Conservation (phyloP, 139 green algal genomes). For the Chlamydomonas sp. region DNA sequence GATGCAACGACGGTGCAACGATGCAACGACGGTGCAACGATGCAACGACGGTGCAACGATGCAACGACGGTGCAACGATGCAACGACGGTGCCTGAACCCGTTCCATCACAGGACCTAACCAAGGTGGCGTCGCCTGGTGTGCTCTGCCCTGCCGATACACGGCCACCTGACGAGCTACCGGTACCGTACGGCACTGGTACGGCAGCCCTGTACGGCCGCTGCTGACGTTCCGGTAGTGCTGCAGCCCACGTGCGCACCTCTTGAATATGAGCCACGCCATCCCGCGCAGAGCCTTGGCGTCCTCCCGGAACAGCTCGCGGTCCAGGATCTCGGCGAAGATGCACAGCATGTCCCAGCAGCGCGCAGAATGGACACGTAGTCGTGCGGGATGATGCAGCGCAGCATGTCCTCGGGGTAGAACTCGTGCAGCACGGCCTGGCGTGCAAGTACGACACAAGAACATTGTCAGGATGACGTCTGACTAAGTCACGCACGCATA, state of each 20-base stretch:
- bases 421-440: constrained; percentile 1
- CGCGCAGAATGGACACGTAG: constrained; percentile 16
- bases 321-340: constrained; percentile 27
- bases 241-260: neutral
- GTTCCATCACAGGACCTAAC: neutral
- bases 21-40: no score
- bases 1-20: no score
- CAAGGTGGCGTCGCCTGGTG: neutral
- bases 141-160: neutral
- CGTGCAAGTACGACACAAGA: neutral
- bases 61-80: no score
- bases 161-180: no score
- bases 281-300: constrained; percentile 1
- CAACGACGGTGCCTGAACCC: no score
- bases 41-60: no score
- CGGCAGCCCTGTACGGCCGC: no score
- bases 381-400: constrained; percentile 16
- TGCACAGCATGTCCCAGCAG: constrained; percentile 14
- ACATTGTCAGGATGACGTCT: no score
- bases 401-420: constrained; percentile 7
- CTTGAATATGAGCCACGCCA: constrained; percentile 27
- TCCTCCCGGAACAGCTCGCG: constrained; percentile 31
- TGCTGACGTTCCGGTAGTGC: no score
- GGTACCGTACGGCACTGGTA: no score
- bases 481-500: no score